Evolutionary conservation across 2,329 filamentous ascomycete genomes (phyloP), one percentile per base, ranked within the genome.

Genomic region (Colletotrichum sidae): DNA sequence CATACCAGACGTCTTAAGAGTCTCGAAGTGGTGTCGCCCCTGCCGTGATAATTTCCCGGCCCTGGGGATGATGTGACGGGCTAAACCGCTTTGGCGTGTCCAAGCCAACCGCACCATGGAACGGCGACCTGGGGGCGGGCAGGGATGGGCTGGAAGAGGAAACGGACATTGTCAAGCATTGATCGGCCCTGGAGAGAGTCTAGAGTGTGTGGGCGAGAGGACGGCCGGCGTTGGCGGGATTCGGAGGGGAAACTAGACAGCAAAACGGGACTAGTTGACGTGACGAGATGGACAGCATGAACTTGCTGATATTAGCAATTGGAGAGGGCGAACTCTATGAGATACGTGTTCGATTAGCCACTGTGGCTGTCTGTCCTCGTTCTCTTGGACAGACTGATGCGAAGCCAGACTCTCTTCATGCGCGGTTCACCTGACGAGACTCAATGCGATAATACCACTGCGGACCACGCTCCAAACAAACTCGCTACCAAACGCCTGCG

Each of bases 21-120:
- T 38, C 62, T 58, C 41, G 12, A 65, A 52, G 42, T 62, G 45
- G 62, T 65, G 39, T 38, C 47, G 45, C 62, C 62, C 62, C 62
- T 65, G 62, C 62, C 62, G 62, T 65, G 62, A 65, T 65, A 65
- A 65, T 65, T 62, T 65, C 62, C 62, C 58, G 52, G 46, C 12
- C 58, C 46, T 52, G 46, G 52, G 62, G 58, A 55, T 55, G 62
- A 56, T 56, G 62, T 65, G 62, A 65, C 62, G 62, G 52, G 35
- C 62, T 65, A 65, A 47, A 15, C 62, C 58, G 62, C 62, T 65
- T 65, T 65, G 62, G 62, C 62, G 56, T 57, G 62, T 65, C 62
- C 57, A 65, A 65, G 62, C 62, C 51, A 53, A 52, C 52, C 39
- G 59, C 62, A 35, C 58, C 58, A 65, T 56, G 58, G 57, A 62